These are phyloP conservation scores for Cladophialophora bantiana DNA, from an alignment of 2,329 filamentous ascomycete genomes.

Conservation along the genomic window DNA sequence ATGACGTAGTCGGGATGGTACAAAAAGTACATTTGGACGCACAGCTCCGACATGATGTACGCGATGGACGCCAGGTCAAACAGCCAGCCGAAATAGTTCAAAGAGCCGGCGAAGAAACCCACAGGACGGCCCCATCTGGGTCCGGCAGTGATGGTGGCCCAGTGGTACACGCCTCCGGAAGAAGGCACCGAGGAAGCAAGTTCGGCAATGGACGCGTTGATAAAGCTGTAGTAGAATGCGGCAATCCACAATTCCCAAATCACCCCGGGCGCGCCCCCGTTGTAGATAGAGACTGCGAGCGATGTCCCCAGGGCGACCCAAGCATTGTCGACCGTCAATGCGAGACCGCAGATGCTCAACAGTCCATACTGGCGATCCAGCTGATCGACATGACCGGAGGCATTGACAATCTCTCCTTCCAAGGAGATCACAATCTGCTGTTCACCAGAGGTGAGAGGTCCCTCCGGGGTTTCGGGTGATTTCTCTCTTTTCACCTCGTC, in stretches of 20 bases:
- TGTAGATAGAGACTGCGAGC: slow-evolving; percentile 46
- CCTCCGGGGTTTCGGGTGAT: slow-evolving; percentile 2
- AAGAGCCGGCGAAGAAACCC: slow-evolving; percentile 55
- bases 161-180: slow-evolving; percentile 67
- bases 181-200: slow-evolving; percentile 67
- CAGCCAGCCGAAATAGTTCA: slow-evolving; percentile 62
- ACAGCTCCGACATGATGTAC: slow-evolving; percentile 63
- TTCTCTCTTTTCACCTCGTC: slow-evolving; percentile 11
- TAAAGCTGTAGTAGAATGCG: slow-evolving; percentile 62
- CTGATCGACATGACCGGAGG: slow-evolving; percentile 69
- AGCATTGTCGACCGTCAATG: slow-evolving; percentile 68
- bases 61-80: slow-evolving; percentile 53
- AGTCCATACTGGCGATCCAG: slow-evolving; percentile 65
- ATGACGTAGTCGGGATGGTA: slow-evolving; percentile 58
- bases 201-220: slow-evolving; percentile 67
- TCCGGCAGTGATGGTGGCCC: slow-evolving; percentile 65
- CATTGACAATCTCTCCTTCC: slow-evolving; percentile 55
- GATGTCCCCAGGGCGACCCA: slow-evolving; percentile 70
- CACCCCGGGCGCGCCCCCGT: slow-evolving; percentile 67
- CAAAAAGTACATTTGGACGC: slow-evolving; percentile 66
- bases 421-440: slow-evolving; percentile 17
- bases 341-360: slow-evolving; percentile 57
- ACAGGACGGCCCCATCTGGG: slow-evolving; percentile 60
- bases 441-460: slow-evolving; percentile 1
- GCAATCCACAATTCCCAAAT: slow-evolving; percentile 59